Evolutionary conservation across 2,329 filamentous ascomycete species (phyloP).

Genomic region (Fusarium sp.): DNA sequence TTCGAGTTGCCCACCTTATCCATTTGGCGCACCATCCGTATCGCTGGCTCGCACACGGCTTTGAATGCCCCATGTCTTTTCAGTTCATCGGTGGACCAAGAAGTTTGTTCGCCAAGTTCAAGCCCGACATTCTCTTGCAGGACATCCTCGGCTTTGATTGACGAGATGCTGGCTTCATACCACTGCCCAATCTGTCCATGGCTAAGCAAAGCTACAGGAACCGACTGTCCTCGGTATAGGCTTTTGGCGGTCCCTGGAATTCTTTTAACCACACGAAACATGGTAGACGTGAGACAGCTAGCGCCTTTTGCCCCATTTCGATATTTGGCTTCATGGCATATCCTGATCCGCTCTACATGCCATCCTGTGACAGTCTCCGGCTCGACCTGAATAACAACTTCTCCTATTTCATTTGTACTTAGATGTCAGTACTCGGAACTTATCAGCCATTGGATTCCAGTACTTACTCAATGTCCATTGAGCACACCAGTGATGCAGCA

Average conservation of each 20-base stretch:
- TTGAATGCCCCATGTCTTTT: constrained; percentile 37
- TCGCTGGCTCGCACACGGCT: constrained; percentile 44
- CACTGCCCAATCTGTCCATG: constrained; percentile 35
- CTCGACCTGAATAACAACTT: constrained; percentile 31
- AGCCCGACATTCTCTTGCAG: constrained; percentile 44
- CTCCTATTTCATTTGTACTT: constrained; percentile 29
- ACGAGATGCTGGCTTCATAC: constrained; percentile 47
- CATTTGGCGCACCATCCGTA: constrained; percentile 49
- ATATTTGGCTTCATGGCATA: constrained; percentile 43
- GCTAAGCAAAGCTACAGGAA: constrained; percentile 5
- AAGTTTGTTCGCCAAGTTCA: constrained; percentile 42
- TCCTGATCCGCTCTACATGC: constrained; percentile 28
- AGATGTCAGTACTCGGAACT: constrained; percentile 7
- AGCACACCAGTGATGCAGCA: constrained; percentile 36
- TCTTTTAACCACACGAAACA: constrained; percentile 36
- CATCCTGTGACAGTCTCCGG: constrained; percentile 6
- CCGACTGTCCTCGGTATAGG: constrained; percentile 23
- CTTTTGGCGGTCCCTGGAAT: background rate
- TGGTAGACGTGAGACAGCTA: constrained; percentile 41
- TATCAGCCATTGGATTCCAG: background rate
- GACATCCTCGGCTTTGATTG: constrained; percentile 24
- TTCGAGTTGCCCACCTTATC: constrained; percentile 48
- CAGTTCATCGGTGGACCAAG: constrained; percentile 43
- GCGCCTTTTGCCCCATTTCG: background rate
- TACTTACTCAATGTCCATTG: constrained; percentile 44